phyloP scores from a whole-genome alignment of 192 early-diverging fungal species.

The Coemansia furcata region DNA sequence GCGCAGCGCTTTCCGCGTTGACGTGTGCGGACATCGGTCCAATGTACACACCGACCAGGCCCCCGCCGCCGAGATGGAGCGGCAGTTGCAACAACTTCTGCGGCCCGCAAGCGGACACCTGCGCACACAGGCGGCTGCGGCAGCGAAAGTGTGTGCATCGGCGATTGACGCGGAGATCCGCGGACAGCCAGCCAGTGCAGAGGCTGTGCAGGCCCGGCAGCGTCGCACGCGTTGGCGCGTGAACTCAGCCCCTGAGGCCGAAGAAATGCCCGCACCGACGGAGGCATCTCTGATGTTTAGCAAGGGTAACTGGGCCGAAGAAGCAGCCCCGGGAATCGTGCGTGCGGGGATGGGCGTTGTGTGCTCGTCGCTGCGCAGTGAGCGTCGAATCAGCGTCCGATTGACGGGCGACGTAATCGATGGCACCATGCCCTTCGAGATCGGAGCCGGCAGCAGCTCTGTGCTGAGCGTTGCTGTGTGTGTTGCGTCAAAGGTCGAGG shows the following conservation, averaged over 20 bases:
- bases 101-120: conserved; percentile 13
- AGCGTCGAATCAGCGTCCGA: not conserved
- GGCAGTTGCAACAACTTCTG: not conserved
- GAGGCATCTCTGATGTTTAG: no score
- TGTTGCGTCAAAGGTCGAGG: not conserved
- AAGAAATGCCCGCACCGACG: not conserved
- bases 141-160: conserved; percentile 7
- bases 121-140: conserved; percentile 9
- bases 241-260: not conserved
- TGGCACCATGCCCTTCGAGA: not conserved
- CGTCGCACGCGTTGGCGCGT: not conserved
- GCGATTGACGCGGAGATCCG: conserved; percentile 17
- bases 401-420: conserved; percentile 8
- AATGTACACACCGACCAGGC: no score
- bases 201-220: not conserved
- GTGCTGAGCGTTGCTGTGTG: not conserved
- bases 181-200: not conserved
- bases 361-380: not conserved
- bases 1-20: no score
- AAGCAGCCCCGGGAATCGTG: conserved; percentile 2
- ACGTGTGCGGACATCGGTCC: no score
- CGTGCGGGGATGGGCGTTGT: not conserved
- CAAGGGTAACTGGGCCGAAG: not conserved
- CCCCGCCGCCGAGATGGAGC: no score
- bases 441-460: not conserved